Evolutionary conservation across 2,329 filamentous ascomycete species (phyloP), one percentile per base, ranked within the genome.

Genomic region (Immersiporthe knoxdaviesiana): DNA sequence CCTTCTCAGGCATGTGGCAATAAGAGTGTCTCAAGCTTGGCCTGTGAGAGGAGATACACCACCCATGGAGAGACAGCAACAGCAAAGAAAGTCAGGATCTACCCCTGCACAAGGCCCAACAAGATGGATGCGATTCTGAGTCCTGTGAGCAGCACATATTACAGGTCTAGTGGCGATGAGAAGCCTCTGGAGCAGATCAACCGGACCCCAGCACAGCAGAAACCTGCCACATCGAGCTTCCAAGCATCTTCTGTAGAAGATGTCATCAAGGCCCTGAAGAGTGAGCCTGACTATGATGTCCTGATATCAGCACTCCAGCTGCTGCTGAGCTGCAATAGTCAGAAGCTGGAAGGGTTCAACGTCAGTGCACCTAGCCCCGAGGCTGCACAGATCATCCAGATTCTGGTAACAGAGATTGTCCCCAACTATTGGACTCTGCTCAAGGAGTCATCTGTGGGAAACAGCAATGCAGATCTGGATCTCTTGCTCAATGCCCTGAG

Each of bases 361-460:
- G 84, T 95, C 63, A 82, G 84, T 59, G 78, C 82, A 2, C 90
- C 93, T 3, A 86, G 86, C 41, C 90, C 94, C 1, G 81, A 88
- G 71, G 87, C 89, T 68, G 89, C 93, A 27, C 92, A 94, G 74
- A 87, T 97, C 41, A 83, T 95, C 65, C 90, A 94, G 75, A 81
- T 88, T 3, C 81, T 99, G 47, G 88, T 97, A 69, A 90, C 87
- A 21, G 87, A 90, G 41, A 94, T 92, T 35, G 82, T 93, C 10
- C 92, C 92, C 1, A 92, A 94, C 76, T 97, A 95, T 79, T 98
- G 96, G 95, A 77, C 83, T 3, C 75, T 88, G 11, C 76, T 95
- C 21, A 80, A 83, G 50, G 84, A 87, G 68, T 81, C 80, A n/a
- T 77, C 76, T 2, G 39, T 77, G 37, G 70, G 73, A 2, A 47